phyloP scores from a whole-genome alignment of 1,284 basidiomycete genomes.

The Waitea zeae region DNA sequence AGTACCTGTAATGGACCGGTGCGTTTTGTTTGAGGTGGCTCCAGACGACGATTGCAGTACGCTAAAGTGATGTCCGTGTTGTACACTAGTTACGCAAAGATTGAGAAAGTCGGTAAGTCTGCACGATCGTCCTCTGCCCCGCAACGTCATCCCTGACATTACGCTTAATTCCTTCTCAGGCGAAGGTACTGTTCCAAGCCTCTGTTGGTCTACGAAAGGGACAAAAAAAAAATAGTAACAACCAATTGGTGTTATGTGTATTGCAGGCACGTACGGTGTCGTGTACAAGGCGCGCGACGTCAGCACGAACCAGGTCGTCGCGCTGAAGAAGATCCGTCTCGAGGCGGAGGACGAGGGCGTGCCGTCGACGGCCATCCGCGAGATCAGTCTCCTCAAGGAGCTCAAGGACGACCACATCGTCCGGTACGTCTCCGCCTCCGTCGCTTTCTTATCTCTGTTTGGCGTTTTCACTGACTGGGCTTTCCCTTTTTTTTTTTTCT shows the following conservation, averaged over 20 bases:
- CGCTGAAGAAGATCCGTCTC: slow-evolving; percentile 94
- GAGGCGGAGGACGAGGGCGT: slow-evolving; percentile 98
- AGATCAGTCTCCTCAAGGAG: slow-evolving; percentile 95
- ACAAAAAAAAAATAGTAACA: too few species aligned
- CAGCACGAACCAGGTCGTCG: slow-evolving; percentile 64
- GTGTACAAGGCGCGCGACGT: slow-evolving; percentile 86
- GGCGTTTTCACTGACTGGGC: slow-evolving; percentile 5
- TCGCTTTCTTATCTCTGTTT: too few species aligned
- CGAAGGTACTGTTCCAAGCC: neutral
- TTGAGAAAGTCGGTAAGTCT: slow-evolving; percentile 22
- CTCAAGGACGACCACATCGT: slow-evolving; percentile 94
- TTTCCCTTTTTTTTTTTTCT: too few species aligned
- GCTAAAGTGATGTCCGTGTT: too few species aligned
- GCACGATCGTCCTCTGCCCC: too few species aligned
- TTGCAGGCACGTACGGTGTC: slow-evolving; percentile 90
- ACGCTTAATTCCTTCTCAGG: too few species aligned
- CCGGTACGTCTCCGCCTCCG: slow-evolving; percentile 49
- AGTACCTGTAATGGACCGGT: too few species aligned
- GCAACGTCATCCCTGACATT: too few species aligned
- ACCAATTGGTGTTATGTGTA: too few species aligned
- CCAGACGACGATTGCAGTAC: too few species aligned
- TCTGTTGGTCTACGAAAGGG: neutral
- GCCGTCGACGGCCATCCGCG: slow-evolving; percentile 92
- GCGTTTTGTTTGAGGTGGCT: too few species aligned
- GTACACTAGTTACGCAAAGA: slow-evolving; percentile 22